phyloP scores from a whole-genome alignment of 2,329 filamentous ascomycete genomes.

The Neonectria faginata region DNA sequence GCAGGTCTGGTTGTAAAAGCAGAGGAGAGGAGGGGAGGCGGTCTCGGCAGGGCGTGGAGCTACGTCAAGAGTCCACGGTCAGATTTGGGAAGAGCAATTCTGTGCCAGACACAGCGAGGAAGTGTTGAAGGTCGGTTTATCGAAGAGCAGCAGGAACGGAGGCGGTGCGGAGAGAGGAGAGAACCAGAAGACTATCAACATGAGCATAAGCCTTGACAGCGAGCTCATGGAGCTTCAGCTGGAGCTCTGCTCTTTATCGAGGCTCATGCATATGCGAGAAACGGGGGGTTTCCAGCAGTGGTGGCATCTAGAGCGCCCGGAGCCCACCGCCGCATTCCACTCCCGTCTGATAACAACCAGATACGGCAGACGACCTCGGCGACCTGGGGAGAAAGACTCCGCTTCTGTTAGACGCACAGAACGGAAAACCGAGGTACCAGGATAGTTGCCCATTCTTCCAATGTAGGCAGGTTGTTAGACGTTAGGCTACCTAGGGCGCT shows the following conservation, averaged over 20 bases:
- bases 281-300: constrained; percentile 37
- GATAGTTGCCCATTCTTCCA: not conserved
- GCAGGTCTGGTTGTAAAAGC: not conserved
- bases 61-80: not conserved
- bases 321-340: constrained; percentile 34
- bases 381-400: constrained; percentile 1
- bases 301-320: constrained; percentile 23
- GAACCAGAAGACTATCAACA: constrained; percentile 25
- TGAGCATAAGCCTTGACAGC: constrained; percentile 34
- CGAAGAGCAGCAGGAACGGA: not conserved
- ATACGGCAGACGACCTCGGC: not conserved
- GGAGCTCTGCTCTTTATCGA: constrained; percentile 36
- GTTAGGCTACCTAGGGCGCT: not conserved
- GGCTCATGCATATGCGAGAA: constrained; percentile 43
- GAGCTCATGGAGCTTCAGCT: constrained; percentile 38
- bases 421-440: not conserved
- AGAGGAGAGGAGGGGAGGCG: not conserved
- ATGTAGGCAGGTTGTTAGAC: not conserved
- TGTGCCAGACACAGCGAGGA: not conserved
- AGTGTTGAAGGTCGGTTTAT: not conserved
- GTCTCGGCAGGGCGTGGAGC: not conserved
- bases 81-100: not conserved
- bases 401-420: not conserved
- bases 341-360: constrained; percentile 15
- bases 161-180: constrained; percentile 10